A percentile compares a stretch with the other conserved stretches of the same genome.
Conservation (phyloP, 164 flowering plant species). For the Pachysandra terminalis region DNA sequence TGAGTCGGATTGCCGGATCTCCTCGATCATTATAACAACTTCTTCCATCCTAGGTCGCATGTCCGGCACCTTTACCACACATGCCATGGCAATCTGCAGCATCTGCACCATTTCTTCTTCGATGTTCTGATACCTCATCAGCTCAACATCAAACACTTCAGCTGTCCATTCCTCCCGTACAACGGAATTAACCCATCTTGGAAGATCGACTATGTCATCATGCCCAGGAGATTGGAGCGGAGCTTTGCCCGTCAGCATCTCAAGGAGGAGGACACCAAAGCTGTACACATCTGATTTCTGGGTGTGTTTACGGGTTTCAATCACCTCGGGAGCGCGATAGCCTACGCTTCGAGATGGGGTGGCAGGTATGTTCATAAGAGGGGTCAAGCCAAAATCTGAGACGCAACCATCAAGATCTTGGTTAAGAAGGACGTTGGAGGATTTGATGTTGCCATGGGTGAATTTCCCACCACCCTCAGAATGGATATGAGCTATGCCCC, state of each 20-base stretch:
- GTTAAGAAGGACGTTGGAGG: constrained; percentile 60
- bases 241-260: constrained; percentile 61
- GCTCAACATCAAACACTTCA: constrained; percentile 70
- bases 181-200: constrained; percentile 70
- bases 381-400: constrained; percentile 57
- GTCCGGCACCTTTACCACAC: constrained; percentile 48
- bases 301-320: constrained; percentile 36
- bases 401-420: constrained; percentile 37
- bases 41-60: constrained; percentile 51
- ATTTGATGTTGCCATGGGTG: constrained; percentile 70
- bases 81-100: constrained; percentile 65
- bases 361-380: constrained; percentile 38
- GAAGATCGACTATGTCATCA: constrained; percentile 50
- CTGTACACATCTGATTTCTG: constrained; percentile 70
- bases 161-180: constrained; percentile 74
- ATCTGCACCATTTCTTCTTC: constrained; percentile 75
- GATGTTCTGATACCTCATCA: constrained; percentile 36
- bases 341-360: constrained; percentile 37
- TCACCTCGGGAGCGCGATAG: constrained; percentile 62
- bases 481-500: constrained; percentile 62
- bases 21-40: constrained; percentile 51
- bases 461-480: constrained; percentile 39
- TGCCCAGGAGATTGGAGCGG: constrained; percentile 41
- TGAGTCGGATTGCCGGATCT: constrained; percentile 35
- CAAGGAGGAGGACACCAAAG: constrained; percentile 68